A percentile compares a stretch with the other conserved stretches of the same genome.
Conservation (phyloP, 1,284 basidiomycete genomes). For the Vanrija humicola region DNA sequence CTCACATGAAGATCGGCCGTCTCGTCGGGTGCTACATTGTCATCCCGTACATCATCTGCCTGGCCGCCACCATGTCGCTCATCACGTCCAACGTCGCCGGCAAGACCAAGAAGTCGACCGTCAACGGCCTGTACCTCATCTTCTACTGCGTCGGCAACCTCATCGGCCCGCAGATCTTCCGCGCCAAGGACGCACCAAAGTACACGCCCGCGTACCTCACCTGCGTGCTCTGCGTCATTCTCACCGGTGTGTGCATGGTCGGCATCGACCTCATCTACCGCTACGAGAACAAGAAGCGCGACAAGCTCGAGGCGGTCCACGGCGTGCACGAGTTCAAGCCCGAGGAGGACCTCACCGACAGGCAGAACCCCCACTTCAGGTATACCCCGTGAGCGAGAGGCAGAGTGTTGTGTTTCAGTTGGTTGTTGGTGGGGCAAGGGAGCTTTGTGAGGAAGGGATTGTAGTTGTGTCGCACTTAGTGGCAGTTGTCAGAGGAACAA, state of each 20-base stretch:
- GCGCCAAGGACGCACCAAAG: neutral
- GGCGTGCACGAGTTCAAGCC: no score
- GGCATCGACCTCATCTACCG: neutral
- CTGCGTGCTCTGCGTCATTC: neutral
- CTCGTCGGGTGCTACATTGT: neutral
- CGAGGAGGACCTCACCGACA: conserved; percentile 4
- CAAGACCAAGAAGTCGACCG: conserved; percentile 23
- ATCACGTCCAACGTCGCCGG: conserved; percentile 15
- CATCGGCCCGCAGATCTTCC: no score
- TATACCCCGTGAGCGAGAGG: neutral
- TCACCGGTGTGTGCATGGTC: neutral
- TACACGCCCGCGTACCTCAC: conserved; percentile 3
- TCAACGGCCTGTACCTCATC: conserved; percentile 15
- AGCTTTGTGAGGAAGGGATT: no score
- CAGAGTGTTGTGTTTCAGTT: no score
- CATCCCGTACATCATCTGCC: neutral
- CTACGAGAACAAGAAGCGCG: neutral
- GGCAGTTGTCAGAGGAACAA: no score
- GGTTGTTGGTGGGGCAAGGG: no score
- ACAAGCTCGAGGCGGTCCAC: neutral
- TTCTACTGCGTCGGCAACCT: no score
- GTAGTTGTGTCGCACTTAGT: no score
- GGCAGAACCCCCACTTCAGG: conserved; percentile 8
- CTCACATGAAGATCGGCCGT: neutral
- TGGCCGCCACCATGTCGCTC: neutral